Base-by-base conservation (phyloP, 306 rosid genomes). In the Mucuna pruriens region DNA sequence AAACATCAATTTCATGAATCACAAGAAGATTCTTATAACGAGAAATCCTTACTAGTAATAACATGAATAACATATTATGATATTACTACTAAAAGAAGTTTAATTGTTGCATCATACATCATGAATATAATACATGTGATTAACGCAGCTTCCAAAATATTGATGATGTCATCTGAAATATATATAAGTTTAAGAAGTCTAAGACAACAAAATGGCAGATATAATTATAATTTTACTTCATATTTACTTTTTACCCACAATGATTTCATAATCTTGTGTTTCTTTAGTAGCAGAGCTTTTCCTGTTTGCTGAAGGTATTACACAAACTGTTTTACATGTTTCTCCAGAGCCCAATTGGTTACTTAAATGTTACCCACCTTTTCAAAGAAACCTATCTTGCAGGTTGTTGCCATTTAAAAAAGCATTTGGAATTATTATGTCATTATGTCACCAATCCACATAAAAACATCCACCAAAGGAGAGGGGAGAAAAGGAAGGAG, bases 321-420 rank as follows among this genome's bases (percentile, higher is more conserved):
- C 58, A 70, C 26, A 25, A 77, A 75, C 39, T 55, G 29, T 34
- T 54, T 38, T 31, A 60, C 61, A 36, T 38, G 79, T 48, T 72
- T 79, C 71, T 77, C 68, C 54, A 19, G 26, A 44, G 34, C 36
- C 46, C 60, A 85, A 20, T 51, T 52, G 33, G 55, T 49, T 57
- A n/a, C n/a, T n/a, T n/a, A 40, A 61, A 54, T 68, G 11, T 34
- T 82, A 13, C 71, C 60, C 13, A 38, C 57, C 58, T 23, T 70
- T 29, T 64, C 42, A 61, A 74, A 84, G 40, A 48, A 79, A 58
- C 4, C 23, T 2, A 58, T 68, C 75, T 69, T 52, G 60, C 19
- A 29, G 15, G 66, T 77, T 81, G 39, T 51, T 46, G 7, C 71
- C 38, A 63, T 73, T 77, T 16, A 65, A 73, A 71, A 60, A 74